Evolutionary conservation across 169 alveolate genomes (phyloP).

Genomic region (Perkinsus chesapeaki): DNA sequence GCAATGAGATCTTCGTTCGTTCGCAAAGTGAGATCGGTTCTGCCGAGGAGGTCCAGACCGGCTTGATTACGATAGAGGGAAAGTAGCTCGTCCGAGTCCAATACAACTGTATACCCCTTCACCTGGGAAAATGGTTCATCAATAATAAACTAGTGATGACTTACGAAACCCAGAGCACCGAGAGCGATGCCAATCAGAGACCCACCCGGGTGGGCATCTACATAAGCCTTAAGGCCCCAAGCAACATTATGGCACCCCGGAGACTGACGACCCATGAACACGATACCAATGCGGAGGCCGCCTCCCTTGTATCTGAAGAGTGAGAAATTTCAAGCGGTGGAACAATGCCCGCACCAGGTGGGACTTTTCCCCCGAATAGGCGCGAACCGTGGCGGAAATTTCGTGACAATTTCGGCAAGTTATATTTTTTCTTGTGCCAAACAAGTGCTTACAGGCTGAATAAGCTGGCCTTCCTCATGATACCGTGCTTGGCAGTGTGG

Average conservation of each 20-base stretch:
- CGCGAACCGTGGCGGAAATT: no score
- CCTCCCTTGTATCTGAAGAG: neutral
- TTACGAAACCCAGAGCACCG: conserved; percentile 77
- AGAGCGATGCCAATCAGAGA: conserved; percentile 71
- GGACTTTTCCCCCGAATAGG: no score
- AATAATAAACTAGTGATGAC: conserved; percentile 64
- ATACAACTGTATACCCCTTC: neutral
- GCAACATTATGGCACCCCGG: conserved; percentile 92
- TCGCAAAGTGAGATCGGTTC: conserved; percentile 12
- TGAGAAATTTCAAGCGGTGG: no score
- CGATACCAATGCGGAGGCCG: conserved; percentile 67
- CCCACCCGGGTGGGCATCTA: conserved; percentile 42
- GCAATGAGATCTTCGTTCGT: neutral
- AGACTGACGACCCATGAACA: conserved; percentile 82
- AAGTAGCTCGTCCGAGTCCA: conserved; percentile 51
- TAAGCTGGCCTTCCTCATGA: neutral
- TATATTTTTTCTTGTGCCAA: no score
- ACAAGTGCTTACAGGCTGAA: neutral
- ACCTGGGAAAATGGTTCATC: neutral
- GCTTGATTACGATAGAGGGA: conserved; percentile 84
- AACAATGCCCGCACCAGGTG: no score
- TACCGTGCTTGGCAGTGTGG: neutral
- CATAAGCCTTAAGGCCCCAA: conserved; percentile 84
- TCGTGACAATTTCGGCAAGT: no score
- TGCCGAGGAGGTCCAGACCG: conserved; percentile 84